Base-by-base conservation (phyloP, 2,329 filamentous ascomycete genomes). In the Exophiala phaeomuriformis region DNA sequence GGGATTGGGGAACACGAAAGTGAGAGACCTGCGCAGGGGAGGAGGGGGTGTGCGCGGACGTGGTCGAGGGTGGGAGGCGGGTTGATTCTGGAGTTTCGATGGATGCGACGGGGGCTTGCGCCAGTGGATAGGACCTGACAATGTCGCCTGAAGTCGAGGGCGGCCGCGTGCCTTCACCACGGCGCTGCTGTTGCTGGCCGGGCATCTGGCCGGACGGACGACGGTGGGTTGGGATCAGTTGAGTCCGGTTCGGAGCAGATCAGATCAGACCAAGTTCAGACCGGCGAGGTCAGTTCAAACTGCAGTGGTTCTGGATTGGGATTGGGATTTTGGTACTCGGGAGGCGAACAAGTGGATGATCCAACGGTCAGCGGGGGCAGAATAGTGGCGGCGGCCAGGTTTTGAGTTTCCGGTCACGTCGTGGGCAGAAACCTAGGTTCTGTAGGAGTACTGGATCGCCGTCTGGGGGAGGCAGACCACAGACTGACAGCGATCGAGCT, bases 1-100 rank as follows among this genome's bases (percentile, higher is more conserved):
- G 57, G 36, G 63, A 60, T 41, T 57, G 51, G 28, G 60, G 61
- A 4, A 61, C 45, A 8, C 61, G 57, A 37, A 63, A 63, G 3
- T 49, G 28, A 9, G 48, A 45, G 2, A 37, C 35, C 19, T 35
- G 52, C 43, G 53, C 41, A 32, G 50, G 35, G 3, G 56, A 49
- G 12, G 35, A 30, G 28, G 56, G 50, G 4, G 51, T 48, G 7
- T 47, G 49, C 27, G 48, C 45, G 3, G 49, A 33, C 10, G 52
- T 30, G 19, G 44, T 35, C 2, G 37, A 36, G 33, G 42, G 51
- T 12, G 47, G 41, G 40, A 32, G 44, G 19, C 19, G 19, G 31
- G 47, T 36, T 30, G 49, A 5, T 6, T 51, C 31, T 31, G 51
- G 46, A 6, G 54, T 50, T 33, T 59, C 57, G 28, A 59, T 57